Base-by-base conservation (phyloP, 2,329 filamentous ascomycete species). In the Fusarium sp. region DNA sequence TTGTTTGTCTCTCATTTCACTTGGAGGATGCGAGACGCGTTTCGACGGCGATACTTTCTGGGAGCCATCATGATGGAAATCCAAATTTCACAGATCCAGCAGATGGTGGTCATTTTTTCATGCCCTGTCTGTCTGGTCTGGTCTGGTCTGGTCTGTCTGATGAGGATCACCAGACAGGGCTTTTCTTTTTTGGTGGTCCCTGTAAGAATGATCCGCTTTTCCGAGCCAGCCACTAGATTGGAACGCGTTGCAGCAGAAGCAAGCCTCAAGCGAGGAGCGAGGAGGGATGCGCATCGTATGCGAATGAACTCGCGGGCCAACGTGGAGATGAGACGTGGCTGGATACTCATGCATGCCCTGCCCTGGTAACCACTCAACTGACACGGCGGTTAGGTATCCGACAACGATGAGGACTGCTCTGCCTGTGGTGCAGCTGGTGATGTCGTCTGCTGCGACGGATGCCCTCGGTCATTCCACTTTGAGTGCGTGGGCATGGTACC, bases 371-470 rank as follows among this genome's bases (percentile, higher is more conserved):
- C 20, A 45, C 7, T 45, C 20, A 25, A 79, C 83, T 86, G 77
- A 85, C 79, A 69, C 37, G 62, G 58, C 63, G 62, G 63, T 22
- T 67, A 84, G 83, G 76, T 75, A 35, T 80, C 82, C 76, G 93
- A 98, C 72, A 97, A 97, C 82, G 94, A 97, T 82, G 96, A 98
- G 82, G 93, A 93, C 80, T 99, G 96, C 85, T 92, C 92, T 71
- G 91, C 95, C 54, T 99, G 97, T 84, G 91, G 92, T 79, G 93
- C 93, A 73, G 93, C 91, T 75, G 96, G 96, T 66, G 91, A 95
- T 76, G 89, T 99, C 72, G 89, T 98, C 74, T 98, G 95, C 84
- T 99, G 97, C 83, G 97, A 98, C 85, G 94, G 93, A 72, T 99
- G 97, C 84, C 90, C 92, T 70, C 91, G 94, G 75, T 94, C 95